Conservation (phyloP, 257 asterid species). For the Solanum lycopersicoides region DNA sequence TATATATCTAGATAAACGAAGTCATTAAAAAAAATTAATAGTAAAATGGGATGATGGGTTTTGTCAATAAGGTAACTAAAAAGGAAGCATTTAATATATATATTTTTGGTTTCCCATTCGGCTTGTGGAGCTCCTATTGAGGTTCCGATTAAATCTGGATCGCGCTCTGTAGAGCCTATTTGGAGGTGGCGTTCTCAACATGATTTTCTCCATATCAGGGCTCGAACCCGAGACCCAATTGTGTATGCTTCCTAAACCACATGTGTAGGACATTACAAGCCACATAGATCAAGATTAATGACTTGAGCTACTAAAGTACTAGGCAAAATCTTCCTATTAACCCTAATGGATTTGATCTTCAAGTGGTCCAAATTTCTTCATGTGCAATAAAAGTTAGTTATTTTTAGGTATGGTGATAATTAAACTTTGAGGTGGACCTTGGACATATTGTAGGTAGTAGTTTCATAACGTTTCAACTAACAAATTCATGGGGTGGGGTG, state of each 20-base stretch:
- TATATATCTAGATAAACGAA: not conserved
- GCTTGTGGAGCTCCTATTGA: too few relatives aligned
- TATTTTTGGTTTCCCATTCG: too few relatives aligned
- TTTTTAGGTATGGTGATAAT: not conserved
- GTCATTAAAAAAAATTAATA: not conserved
- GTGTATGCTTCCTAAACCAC: not conserved
- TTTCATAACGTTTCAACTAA: not conserved
- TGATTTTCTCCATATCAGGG: too few relatives aligned
- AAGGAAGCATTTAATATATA: not conserved
- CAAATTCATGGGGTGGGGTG: not conserved
- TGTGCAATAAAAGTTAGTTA: not conserved
- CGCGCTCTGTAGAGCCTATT: too few relatives aligned
- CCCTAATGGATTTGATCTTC: not conserved
- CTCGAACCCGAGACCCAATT: not conserved
- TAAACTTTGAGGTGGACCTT: not conserved
- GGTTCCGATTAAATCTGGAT: too few relatives aligned
- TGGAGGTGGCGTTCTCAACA: too few relatives aligned
- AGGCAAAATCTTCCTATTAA: not conserved
- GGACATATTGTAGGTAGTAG: not conserved
- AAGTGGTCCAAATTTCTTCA: not conserved
- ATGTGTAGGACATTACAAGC: not conserved
- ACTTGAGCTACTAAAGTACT: not conserved
- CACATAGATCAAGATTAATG: not conserved
- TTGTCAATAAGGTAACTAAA: not conserved
- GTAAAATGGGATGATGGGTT: not conserved